phyloP scores from a whole-genome alignment of 805 yeast genomes.

The Candida maltosa region DNA sequence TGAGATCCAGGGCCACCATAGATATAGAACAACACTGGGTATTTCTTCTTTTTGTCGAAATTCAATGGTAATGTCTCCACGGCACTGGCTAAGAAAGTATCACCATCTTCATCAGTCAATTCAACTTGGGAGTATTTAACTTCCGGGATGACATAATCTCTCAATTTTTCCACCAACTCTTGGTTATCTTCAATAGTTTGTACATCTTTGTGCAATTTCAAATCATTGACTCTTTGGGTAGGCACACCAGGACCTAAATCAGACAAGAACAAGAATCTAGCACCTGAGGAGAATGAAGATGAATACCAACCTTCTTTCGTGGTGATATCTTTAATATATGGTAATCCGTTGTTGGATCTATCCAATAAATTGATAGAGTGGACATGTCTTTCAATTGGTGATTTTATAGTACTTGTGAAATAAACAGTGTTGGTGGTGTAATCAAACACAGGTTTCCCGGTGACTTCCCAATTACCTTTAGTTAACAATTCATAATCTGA shows the following conservation, averaged over 20 bases:
- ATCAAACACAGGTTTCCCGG: constrained; percentile 60
- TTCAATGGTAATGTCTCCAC: constrained; percentile 75
- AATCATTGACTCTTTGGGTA: constrained; percentile 62
- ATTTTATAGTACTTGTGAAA: constrained; percentile 70
- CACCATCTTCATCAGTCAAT: constrained; percentile 44
- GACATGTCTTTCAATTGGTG: constrained; percentile 81
- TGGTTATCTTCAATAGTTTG: constrained; percentile 48
- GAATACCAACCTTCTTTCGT: constrained; percentile 60
- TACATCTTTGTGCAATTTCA: constrained; percentile 26
- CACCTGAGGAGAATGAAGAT: constrained; percentile 77
- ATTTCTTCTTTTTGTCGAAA: constrained; percentile 60
- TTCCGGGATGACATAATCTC: constrained; percentile 55
- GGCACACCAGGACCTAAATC: constrained; percentile 82
- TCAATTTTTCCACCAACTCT: constrained; percentile 34
- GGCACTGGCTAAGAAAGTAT: constrained; percentile 53
- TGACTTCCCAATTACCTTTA: constrained; percentile 88
- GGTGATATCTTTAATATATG: constrained; percentile 43
- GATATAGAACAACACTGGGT: constrained; percentile 85
- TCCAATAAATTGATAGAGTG: constrained; percentile 59
- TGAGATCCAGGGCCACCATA: constrained; percentile 98
- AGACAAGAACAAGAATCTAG: constrained; percentile 65
- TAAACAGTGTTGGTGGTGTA: constrained; percentile 44
- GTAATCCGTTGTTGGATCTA: constrained; percentile 36
- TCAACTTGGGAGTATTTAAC: constrained; percentile 50
- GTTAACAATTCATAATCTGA: constrained; percentile 50